Percentiles rank a stretch among this genome's conserved stretches.
Conservation (phyloP, 2,329 filamentous ascomycete genomes). For the Daldinia sp. region DNA sequence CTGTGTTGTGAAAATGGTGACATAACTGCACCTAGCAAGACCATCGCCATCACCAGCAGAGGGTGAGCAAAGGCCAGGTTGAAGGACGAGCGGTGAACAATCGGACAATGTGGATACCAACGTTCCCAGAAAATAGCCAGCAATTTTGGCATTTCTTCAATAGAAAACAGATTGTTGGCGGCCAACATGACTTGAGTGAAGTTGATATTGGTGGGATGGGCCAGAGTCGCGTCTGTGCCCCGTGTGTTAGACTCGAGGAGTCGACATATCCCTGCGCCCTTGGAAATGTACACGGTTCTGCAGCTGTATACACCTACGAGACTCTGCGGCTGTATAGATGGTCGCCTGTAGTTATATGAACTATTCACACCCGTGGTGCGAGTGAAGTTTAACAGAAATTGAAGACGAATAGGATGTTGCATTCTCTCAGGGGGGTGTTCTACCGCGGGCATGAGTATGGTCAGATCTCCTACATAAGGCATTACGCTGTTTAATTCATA, state of each 20-base stretch:
- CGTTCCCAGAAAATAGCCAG: background rate
- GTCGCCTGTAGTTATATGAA: background rate
- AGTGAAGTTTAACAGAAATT: background rate
- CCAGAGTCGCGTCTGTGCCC: background rate
- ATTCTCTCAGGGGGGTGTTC: background rate
- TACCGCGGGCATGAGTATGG: background rate
- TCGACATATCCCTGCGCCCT: background rate
- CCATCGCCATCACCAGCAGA: background rate
- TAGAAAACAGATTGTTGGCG: background rate
- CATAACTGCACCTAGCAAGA: background rate
- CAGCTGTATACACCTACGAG: background rate
- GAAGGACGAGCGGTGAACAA: background rate
- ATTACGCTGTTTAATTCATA: background rate
- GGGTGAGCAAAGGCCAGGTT: background rate
- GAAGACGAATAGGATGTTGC: background rate
- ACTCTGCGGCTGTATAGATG: background rate
- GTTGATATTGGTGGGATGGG: background rate
- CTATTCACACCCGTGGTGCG: background rate
- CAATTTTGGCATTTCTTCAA: background rate
- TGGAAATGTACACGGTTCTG: background rate
- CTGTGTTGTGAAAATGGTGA: background rate
- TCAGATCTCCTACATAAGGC: background rate
- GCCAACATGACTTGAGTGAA: background rate
- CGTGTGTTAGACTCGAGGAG: background rate
- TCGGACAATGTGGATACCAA: background rate